Evolutionary conservation across 2,329 filamentous ascomycete genomes (phyloP).

Genomic region (Fusarium anguioides): DNA sequence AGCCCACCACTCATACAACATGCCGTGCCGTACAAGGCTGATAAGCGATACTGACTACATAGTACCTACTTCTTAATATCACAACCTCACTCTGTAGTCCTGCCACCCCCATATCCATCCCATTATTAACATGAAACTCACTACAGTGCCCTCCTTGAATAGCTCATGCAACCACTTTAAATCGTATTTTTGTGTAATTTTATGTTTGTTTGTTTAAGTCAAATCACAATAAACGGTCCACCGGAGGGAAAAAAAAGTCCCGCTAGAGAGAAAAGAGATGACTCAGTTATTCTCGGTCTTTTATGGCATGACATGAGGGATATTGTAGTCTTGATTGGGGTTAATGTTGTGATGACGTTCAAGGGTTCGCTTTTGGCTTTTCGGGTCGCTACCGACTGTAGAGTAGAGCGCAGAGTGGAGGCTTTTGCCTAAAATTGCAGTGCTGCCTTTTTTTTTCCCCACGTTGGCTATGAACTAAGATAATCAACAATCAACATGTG

Average conservation of each 20-base stretch:
- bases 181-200: conserved; percentile 5
- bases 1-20: conserved; percentile 15
- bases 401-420: no score
- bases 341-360: conserved; percentile 19
- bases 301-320: conserved; percentile 10
- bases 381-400: conserved; percentile 18
- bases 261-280: conserved; percentile 11
- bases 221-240: background rate
- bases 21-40: conserved; percentile 36
- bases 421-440: conserved; percentile 42
- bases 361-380: conserved; percentile 8
- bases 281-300: conserved; percentile 13
- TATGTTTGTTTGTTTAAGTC: background rate
- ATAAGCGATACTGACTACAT: conserved; percentile 9
- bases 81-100: conserved; percentile 6
- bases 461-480: conserved; percentile 11
- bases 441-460: conserved; percentile 6
- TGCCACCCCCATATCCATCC: conserved; percentile 21
- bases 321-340: background rate
- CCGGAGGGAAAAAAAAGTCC: conserved; percentile 15
- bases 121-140: conserved; percentile 14
- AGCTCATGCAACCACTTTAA: conserved; percentile 37
- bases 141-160: conserved; percentile 11
- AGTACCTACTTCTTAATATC: background rate
- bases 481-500: conserved; percentile 7